Evolutionary conservation across 306 rosid species (phyloP), one percentile per base, ranked within the genome.

Genomic region (Cicer arietinum): DNA sequence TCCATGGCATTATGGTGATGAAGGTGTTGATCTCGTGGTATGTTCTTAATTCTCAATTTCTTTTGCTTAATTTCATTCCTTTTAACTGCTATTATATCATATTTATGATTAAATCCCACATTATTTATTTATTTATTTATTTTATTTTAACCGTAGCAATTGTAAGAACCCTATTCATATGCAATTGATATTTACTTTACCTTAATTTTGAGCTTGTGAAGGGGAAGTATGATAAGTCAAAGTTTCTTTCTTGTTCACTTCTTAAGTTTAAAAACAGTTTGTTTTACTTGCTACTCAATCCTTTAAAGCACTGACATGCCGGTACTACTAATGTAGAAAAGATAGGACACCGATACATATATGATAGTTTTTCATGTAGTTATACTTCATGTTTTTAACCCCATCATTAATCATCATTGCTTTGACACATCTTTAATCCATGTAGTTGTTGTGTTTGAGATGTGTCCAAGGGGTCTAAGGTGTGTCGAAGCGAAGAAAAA

Each of bases 21-120:
- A 89, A 40, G 88, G 97, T 60, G 95, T 92, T 16, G 97, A 94
- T 90, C 93, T 92, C 57, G 92, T 92, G 89, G 97, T 94, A 85
- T 74, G 80, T 54, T 75, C 12, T 8, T 54, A 20, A 17, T 51
- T 42, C 13, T 62, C 8, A 11, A 56, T 56, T 14, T 4, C 30
- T 2, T 50, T 20, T 6, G 6, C 58, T 46, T 44, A 5, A 22
- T 73, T 47, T 62, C 16, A 11, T 60, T 59, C 7, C 4, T 42
- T 41, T 12, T 63, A 41, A 66, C 14, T n/a, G 35, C 20, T 64
- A 35, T 64, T 10, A 11, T 66, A 46, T 30, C 5, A 30, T 30
- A 30, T 30, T 30, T 30, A 3, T 30, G 35, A 3, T 54, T 54
- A 18, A 18, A 54, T 8, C 59, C 25, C 18, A 53, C 8, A 2